Conservation (phyloP, 208 protist genomes). For the Wallacemonas rigidus region DNA sequence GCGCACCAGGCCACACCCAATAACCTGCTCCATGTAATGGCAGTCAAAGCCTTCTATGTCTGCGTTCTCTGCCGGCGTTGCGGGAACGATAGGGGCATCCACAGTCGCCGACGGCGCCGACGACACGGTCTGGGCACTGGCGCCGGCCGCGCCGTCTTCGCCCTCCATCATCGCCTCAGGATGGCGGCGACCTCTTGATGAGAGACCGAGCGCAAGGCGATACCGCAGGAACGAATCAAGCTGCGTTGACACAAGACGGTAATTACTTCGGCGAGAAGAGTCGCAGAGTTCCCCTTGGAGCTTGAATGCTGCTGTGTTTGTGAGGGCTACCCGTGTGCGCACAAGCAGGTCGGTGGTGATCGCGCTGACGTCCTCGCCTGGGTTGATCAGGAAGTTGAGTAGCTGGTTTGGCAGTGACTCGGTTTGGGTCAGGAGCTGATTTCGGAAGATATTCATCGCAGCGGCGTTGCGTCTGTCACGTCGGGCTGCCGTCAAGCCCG, state of each 20-base stretch:
- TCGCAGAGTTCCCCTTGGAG: constrained; percentile 68
- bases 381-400: constrained; percentile 70
- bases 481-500: constrained; percentile 1
- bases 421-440: constrained; percentile 29
- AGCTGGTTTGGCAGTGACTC: constrained; percentile 58
- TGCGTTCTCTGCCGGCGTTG: not conserved
- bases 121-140: not conserved
- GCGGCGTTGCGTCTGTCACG: not conserved
- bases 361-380: constrained; percentile 34
- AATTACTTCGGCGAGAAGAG: not conserved
- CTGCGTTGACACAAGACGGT: not conserved
- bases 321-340: constrained; percentile 46
- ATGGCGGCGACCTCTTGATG: constrained; percentile 11
- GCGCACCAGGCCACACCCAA: constrained; percentile 79
- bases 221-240: constrained; percentile 28
- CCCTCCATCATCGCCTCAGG: not conserved
- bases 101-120: constrained; percentile 1
- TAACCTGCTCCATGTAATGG: constrained; percentile 69
- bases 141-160: not conserved
- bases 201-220: constrained; percentile 24
- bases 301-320: constrained; percentile 58
- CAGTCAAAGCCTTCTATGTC: constrained; percentile 26
- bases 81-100: not conserved
- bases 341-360: constrained; percentile 39
- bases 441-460: constrained; percentile 42